Evolutionary conservation across 164 flowering plant genomes (phyloP).

Genomic region (Echeveria elegans): DNA sequence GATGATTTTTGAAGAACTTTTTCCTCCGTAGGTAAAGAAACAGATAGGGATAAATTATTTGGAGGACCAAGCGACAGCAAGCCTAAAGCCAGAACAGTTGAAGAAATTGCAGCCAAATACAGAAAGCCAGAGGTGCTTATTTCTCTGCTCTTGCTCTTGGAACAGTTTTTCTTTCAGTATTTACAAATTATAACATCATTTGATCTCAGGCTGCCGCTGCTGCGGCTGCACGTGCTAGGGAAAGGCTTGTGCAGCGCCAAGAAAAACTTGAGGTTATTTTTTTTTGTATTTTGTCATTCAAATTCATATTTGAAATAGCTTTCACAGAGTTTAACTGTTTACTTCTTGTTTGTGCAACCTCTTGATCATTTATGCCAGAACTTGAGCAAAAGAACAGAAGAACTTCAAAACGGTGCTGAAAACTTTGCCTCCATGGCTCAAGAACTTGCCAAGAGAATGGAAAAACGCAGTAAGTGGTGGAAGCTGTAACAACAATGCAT

Average conservation of each 20-base stretch:
- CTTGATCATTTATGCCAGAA: slow-evolving; percentile 30
- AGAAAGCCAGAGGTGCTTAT: slow-evolving; percentile 51
- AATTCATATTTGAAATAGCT: background rate
- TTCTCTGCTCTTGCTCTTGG: background rate
- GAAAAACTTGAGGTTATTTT: slow-evolving; percentile 75
- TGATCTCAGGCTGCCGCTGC: slow-evolving; percentile 55
- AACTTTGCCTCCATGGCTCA: slow-evolving; percentile 71
- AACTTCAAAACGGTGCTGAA: slow-evolving; percentile 64
- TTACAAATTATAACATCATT: slow-evolving; percentile 13
- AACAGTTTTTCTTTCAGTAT: background rate
- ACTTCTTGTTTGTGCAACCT: background rate
- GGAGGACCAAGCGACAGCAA: slow-evolving; percentile 43
- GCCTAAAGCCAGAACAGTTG: slow-evolving; percentile 64
- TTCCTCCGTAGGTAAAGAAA: slow-evolving; percentile 30
- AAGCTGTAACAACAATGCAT: slow-evolving; percentile 24
- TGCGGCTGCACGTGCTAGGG: slow-evolving; percentile 65
- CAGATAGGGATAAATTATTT: slow-evolving; percentile 55
- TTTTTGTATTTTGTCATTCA: background rate
- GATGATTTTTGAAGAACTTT: background rate
- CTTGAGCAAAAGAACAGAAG: slow-evolving; percentile 54
- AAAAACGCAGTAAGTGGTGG: slow-evolving; percentile 75
- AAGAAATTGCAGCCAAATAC: slow-evolving; percentile 77
- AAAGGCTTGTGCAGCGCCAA: slow-evolving; percentile 68
- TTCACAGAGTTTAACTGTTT: background rate
- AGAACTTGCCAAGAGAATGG: slow-evolving; percentile 79